These are phyloP conservation scores for Paraglomus brasilianum DNA, from an alignment of 192 early-diverging fungal genomes.

Conservation along the genomic window DNA sequence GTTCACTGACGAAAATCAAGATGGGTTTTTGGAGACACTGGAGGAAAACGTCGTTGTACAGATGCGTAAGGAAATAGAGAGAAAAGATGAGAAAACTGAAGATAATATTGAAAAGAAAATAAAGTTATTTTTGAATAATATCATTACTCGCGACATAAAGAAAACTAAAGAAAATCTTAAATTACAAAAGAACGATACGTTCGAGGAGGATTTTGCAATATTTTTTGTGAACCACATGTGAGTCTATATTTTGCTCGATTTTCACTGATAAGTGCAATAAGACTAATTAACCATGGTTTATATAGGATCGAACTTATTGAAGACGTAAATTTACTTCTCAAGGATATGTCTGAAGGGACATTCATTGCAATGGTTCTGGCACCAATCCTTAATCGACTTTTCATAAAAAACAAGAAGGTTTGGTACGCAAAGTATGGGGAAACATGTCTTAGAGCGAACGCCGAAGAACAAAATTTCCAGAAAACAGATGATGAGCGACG, in stretches of 20 bases:
- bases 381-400: background rate
- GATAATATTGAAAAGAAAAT: slow-evolving; percentile 19
- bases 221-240: slow-evolving; percentile 13
- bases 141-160: slow-evolving; percentile 15
- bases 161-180: slow-evolving; percentile 18
- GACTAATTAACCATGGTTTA: slow-evolving; percentile 16
- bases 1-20: slow-evolving; percentile 22
- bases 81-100: too few relatives aligned
- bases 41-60: slow-evolving; percentile 6
- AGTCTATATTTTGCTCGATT: slow-evolving; percentile 10
- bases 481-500: too few relatives aligned
- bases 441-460: slow-evolving; percentile 7
- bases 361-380: slow-evolving; percentile 12
- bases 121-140: background rate
- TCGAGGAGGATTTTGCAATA: slow-evolving; percentile 1
- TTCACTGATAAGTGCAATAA: background rate
- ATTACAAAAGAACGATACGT: background rate
- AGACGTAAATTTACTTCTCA: background rate
- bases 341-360: slow-evolving; percentile 1
- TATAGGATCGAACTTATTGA: slow-evolving; percentile 23
- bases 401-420: background rate
- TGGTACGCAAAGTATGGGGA: background rate
- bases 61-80: slow-evolving; percentile 9
- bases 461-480: too few relatives aligned
- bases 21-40: slow-evolving; percentile 16